A percentile compares a stretch with the other conserved stretches of the same genome.
Conservation (phyloP, 2,329 filamentous ascomycete species). For the Emergomyces pasteurianus region DNA sequence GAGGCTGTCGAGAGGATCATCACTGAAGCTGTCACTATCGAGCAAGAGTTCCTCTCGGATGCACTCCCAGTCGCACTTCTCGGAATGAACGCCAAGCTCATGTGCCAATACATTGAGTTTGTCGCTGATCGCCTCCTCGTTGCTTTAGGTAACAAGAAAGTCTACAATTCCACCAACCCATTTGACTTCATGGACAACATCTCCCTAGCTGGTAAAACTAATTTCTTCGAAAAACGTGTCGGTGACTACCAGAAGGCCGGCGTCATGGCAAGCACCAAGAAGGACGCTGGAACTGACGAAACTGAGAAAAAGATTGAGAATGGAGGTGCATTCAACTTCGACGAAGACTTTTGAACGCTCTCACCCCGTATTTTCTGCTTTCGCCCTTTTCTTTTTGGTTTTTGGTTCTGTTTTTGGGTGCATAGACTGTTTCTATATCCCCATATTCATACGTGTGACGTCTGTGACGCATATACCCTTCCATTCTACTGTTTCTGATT, state of each 20-base stretch:
- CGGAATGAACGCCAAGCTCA: conserved; percentile 92
- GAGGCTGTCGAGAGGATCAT: conserved; percentile 77
- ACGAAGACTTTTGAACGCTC: conserved; percentile 79
- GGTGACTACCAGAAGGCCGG: conserved; percentile 99
- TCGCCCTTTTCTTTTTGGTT: background rate
- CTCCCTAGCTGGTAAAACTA: conserved; percentile 96
- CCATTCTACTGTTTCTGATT: background rate
- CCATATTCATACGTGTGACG: background rate
- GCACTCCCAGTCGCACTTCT: conserved; percentile 85
- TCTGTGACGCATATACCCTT: conserved; percentile 1
- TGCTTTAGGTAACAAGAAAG: conserved; percentile 85
- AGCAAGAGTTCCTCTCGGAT: conserved; percentile 96
- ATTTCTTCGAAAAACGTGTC: conserved; percentile 99
- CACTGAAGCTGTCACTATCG: conserved; percentile 82
- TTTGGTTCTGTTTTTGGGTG: too few species aligned
- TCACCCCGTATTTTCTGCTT: conserved; percentile 5
- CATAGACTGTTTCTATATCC: background rate
- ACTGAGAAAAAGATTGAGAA: conserved; percentile 29
- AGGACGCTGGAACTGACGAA: conserved; percentile 47
- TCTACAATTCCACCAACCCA: conserved; percentile 86
- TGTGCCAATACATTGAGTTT: conserved; percentile 99
- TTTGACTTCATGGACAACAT: conserved; percentile 99
- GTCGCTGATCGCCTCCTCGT: conserved; percentile 91
- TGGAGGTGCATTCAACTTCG: conserved; percentile 73
- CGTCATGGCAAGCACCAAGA: conserved; percentile 88